Conservation (phyloP, 805 yeast genomes). For the Saccharomyces eubayanus region DNA sequence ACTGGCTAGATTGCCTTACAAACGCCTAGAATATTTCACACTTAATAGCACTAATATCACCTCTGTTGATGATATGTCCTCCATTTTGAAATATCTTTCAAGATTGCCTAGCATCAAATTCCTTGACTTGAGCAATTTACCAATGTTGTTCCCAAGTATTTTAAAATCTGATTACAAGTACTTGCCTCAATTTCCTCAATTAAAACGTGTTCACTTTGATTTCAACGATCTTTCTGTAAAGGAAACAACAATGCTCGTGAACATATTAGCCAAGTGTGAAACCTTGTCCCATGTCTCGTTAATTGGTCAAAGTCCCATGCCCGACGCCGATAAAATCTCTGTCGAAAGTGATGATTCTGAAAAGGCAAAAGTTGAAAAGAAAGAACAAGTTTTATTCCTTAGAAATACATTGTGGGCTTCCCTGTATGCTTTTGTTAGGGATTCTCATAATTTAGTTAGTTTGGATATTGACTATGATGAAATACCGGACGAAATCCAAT, state of each 20-base stretch:
- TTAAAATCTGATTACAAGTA: slow-evolving; percentile 49
- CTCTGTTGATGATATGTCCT: slow-evolving; percentile 43
- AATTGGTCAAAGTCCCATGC: slow-evolving; percentile 42
- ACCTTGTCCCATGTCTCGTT: slow-evolving; percentile 62
- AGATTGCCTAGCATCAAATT: slow-evolving; percentile 53
- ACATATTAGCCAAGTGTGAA: slow-evolving; percentile 60
- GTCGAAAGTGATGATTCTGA: neutral
- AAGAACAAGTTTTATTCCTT: slow-evolving; percentile 18
- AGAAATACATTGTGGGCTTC: slow-evolving; percentile 56
- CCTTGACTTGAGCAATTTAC: slow-evolving; percentile 67
- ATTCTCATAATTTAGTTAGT: slow-evolving; percentile 54
- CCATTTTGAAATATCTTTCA: slow-evolving; percentile 43
- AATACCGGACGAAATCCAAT: slow-evolving; percentile 54
- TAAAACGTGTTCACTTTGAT: slow-evolving; percentile 66
- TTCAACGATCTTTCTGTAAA: slow-evolving; percentile 50
- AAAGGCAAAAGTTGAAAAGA: neutral
- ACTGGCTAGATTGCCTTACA: slow-evolving; percentile 13
- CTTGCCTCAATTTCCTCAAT: slow-evolving; percentile 57
- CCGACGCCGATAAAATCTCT: neutral
- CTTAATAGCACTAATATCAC: slow-evolving; percentile 54
- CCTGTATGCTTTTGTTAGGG: slow-evolving; percentile 59
- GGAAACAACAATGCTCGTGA: slow-evolving; percentile 53
- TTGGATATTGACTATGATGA: slow-evolving; percentile 58
- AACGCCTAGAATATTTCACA: slow-evolving; percentile 43
- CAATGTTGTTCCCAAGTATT: slow-evolving; percentile 55